Conservation (phyloP, 2,329 filamentous ascomycete species). For the Aspergillus ustus region DNA sequence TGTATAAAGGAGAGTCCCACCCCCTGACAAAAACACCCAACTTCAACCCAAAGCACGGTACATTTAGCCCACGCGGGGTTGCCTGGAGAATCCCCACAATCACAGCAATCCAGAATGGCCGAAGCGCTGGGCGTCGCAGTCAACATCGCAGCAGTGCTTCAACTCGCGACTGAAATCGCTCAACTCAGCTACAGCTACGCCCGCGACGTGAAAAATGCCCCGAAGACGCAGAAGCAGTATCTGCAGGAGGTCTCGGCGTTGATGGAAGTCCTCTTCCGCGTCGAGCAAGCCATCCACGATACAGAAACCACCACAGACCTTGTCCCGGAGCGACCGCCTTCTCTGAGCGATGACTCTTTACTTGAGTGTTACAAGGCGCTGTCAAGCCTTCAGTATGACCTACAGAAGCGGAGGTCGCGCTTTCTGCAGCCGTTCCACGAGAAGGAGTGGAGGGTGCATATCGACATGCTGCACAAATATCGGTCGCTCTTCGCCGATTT, state of each 20-base stretch:
- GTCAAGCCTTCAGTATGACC: slow-evolving; percentile 1
- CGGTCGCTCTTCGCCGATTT: slow-evolving; percentile 9
- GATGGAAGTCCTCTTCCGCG: slow-evolving; percentile 10
- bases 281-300: slow-evolving; percentile 8
- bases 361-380: slow-evolving; percentile 11
- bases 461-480: slow-evolving; percentile 9
- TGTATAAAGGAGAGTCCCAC: background rate
- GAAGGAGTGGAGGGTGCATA: slow-evolving; percentile 3
- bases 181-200: slow-evolving; percentile 16
- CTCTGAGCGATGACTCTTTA: background rate
- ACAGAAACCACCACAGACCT: background rate
- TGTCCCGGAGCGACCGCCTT: background rate
- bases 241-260: slow-evolving; percentile 14
- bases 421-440: slow-evolving; percentile 16
- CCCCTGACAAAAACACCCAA: background rate
- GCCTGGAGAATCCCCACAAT: background rate
- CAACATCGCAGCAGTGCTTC: slow-evolving; percentile 4
- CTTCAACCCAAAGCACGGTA: background rate
- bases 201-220: slow-evolving; percentile 9
- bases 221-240: slow-evolving; percentile 11
- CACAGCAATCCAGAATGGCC: no score
- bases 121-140: slow-evolving; percentile 7
- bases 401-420: slow-evolving; percentile 3
- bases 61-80: background rate
- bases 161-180: slow-evolving; percentile 8